phyloP scores from a whole-genome alignment of 768 basidiomycete species.

The Trametes punicea region DNA sequence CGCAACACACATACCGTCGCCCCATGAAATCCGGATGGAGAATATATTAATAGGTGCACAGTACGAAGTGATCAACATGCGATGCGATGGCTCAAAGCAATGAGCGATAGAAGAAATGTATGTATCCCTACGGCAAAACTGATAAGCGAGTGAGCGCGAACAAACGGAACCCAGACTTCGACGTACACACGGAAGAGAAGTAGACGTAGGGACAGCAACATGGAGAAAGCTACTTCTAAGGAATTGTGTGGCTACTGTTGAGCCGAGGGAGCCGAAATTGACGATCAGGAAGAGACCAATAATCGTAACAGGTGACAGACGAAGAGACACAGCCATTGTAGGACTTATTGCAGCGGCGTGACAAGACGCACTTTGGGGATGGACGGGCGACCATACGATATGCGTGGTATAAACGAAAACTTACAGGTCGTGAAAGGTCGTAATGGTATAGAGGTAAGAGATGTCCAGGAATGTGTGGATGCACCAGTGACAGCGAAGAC shows the following conservation, averaged over 20 bases:
- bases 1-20: neutral
- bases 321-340: neutral
- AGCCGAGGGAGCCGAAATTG: neutral
- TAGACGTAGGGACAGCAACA: neutral
- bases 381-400: neutral
- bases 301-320: conserved; percentile 6
- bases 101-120: conserved; percentile 6
- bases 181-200: conserved; percentile 2
- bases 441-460: neutral
- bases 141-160: conserved; percentile 2
- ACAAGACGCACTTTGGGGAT: neutral
- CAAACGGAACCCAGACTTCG: conserved; percentile 9
- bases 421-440: conserved; percentile 14
- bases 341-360: neutral
- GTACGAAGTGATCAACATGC: conserved; percentile 13
- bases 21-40: neutral
- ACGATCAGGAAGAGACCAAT: conserved; percentile 7
- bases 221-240: neutral
- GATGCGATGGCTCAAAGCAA: conserved; percentile 20
- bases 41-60: conserved; percentile 21
- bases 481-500: neutral
- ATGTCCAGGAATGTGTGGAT: neutral
- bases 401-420: neutral
- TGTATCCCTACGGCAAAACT: conserved; percentile 8
- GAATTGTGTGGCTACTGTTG: neutral